These are phyloP conservation scores for Erodium maritimum DNA, from an alignment of 345 rosid genomes.

Conservation along the genomic window DNA sequence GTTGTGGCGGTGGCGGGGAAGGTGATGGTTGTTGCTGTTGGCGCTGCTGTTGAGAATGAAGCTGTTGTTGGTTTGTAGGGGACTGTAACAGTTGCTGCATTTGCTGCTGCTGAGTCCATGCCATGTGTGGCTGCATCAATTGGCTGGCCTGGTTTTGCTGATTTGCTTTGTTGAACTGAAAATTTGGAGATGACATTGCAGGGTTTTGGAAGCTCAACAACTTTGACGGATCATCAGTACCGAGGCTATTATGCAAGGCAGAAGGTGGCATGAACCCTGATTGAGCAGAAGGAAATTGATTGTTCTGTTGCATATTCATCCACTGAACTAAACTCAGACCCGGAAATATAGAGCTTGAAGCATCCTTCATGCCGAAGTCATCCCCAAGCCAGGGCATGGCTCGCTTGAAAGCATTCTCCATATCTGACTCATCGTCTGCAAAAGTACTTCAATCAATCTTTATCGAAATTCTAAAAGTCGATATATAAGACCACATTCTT, in stretches of 20 bases:
- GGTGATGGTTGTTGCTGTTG: no score
- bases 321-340: constrained; percentile 90
- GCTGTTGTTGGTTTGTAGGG: constrained; percentile 22
- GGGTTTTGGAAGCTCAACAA: constrained; percentile 75
- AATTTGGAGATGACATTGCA: constrained; percentile 28
- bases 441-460: constrained; percentile 17
- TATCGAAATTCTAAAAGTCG: no score
- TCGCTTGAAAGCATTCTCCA: constrained; percentile 80
- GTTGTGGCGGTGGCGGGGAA: no score
- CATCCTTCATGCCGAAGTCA: constrained; percentile 78
- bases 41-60: constrained; percentile 28
- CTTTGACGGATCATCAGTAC: constrained; percentile 69
- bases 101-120: constrained; percentile 60
- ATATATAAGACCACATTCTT: neutral
- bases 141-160: constrained; percentile 44
- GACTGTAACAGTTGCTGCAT: constrained; percentile 22
- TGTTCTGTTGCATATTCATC: constrained; percentile 98
- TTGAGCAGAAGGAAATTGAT: constrained; percentile 56
- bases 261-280: constrained; percentile 48
- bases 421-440: constrained; percentile 78
- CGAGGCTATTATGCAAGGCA: constrained; percentile 44
- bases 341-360: constrained; percentile 64
- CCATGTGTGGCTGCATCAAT: constrained; percentile 39
- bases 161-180: constrained; percentile 59
- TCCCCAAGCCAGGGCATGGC: constrained; percentile 98